Evolutionary conservation across 2,329 filamentous ascomycete species (phyloP).

Genomic region (Saccharata proteae): DNA sequence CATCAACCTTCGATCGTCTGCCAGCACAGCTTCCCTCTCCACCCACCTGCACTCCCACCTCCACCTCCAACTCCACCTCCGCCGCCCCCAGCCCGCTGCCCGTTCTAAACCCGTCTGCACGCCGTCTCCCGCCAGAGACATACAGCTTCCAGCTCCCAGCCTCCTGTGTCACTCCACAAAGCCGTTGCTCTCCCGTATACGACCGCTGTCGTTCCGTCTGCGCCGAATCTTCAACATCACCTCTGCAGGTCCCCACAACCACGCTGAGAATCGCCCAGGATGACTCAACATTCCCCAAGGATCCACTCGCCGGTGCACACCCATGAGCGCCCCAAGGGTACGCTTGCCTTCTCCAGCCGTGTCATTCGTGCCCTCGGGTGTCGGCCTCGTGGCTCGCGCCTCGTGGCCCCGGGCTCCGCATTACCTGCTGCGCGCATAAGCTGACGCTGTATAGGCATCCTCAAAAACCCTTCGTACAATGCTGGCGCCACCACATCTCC

Average conservation of each 20-base stretch:
- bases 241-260: slow-evolving; percentile 13
- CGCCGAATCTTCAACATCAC: too few species aligned
- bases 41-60: slow-evolving; percentile 5
- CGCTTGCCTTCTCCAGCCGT: slow-evolving; percentile 7
- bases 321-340: slow-evolving; percentile 32
- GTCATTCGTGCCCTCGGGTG: too few species aligned
- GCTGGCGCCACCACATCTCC: slow-evolving; percentile 41
- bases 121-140: too few species aligned
- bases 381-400: neutral
- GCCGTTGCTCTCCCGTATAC: too few species aligned
- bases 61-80: neutral
- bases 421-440: too few species aligned
- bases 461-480: slow-evolving; percentile 67
- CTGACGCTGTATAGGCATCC: slow-evolving; percentile 83
- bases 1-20: too few species aligned
- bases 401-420: neutral
- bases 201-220: too few species aligned
- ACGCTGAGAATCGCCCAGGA: slow-evolving; percentile 11
- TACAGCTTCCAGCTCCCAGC: neutral
- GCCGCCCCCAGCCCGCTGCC: neutral
- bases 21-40: slow-evolving; percentile 4
- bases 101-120: neutral
- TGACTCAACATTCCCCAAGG: slow-evolving; percentile 23
- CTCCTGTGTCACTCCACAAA: slow-evolving; percentile 3
- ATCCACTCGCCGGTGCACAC: slow-evolving; percentile 20